Conservation (phyloP, 495 filamentous ascomycete genomes). For the Podospora didyma region DNA sequence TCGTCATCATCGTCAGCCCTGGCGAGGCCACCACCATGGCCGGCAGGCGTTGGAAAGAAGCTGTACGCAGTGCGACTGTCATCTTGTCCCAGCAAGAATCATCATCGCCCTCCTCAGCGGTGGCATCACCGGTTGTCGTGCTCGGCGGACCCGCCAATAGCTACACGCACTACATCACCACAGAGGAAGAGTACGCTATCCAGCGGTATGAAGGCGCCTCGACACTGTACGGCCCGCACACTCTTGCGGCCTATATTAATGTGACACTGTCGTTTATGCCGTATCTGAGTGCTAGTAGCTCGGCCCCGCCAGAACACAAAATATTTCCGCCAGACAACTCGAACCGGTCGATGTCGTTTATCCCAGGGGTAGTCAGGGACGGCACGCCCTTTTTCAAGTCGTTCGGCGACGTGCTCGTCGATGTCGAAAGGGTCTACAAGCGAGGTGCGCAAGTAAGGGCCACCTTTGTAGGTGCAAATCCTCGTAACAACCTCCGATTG, state of each 20-base stretch:
- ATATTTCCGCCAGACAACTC: constrained; percentile 78
- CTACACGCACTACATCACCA: constrained; percentile 95
- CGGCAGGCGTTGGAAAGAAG: constrained; percentile 83
- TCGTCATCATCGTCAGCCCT: constrained; percentile 81
- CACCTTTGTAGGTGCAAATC: constrained; percentile 84
- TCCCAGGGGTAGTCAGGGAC: constrained; percentile 75
- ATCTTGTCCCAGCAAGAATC: constrained; percentile 37
- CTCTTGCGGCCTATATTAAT: constrained; percentile 86
- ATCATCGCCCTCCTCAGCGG: no score
- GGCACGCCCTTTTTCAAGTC: constrained; percentile 61
- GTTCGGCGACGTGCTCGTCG: constrained; percentile 70
- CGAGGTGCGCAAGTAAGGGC: constrained; percentile 57
- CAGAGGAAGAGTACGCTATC: constrained; percentile 82
- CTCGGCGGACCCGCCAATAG: constrained; percentile 92
- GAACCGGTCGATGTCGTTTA: constrained; percentile 76
- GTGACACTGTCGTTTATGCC: constrained; percentile 68
- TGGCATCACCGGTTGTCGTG: constrained; percentile 62
- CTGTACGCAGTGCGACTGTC: constrained; percentile 56
- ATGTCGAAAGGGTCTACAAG: constrained; percentile 51
- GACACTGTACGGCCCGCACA: constrained; percentile 91
- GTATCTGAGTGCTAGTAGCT: constrained; percentile 53
- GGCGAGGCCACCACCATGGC: constrained; percentile 97
- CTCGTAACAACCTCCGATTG: constrained; percentile 77
- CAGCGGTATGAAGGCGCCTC: constrained; percentile 96
- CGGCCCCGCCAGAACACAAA: constrained; percentile 38